These are phyloP conservation scores for Nyctanthes arbortristis DNA, from an alignment of 257 asterid species.

Conservation along the genomic window DNA sequence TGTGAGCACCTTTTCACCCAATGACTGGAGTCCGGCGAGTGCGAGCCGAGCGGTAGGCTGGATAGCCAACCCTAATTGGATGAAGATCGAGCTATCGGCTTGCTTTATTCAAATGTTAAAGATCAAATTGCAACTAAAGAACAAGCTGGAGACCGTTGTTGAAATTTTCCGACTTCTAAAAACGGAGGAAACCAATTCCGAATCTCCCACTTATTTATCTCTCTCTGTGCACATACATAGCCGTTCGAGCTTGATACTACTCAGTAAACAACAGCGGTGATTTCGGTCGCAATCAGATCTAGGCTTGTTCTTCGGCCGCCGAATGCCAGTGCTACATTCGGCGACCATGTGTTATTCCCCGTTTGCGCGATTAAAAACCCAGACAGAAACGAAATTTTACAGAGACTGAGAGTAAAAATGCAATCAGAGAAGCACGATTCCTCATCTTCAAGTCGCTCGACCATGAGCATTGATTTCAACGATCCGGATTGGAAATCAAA, in stretches of 20 bases:
- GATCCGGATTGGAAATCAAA: constrained; percentile 81
- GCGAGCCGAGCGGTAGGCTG: too few relatives aligned
- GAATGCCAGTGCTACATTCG: constrained; percentile 11
- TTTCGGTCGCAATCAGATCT: constrained; percentile 56
- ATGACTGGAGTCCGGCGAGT: too few relatives aligned
- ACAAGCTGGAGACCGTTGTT: too few relatives aligned
- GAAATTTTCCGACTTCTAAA: too few relatives aligned
- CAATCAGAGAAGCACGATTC: constrained; percentile 24
- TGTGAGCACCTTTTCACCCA: too few relatives aligned
- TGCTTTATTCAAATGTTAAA: too few relatives aligned
- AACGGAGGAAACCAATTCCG: constrained; percentile 22
- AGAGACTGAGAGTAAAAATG: constrained; percentile 34
- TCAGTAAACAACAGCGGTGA: constrained; percentile 55
- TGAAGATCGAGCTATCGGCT: too few relatives aligned
- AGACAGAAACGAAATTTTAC: constrained; percentile 6
- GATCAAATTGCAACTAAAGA: too few relatives aligned
- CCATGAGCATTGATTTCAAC: constrained; percentile 53
- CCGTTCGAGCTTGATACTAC: too few relatives aligned
- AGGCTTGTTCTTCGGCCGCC: constrained; percentile 27
- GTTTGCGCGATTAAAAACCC: constrained; percentile 4
- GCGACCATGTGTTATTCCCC: constrained; percentile 25
- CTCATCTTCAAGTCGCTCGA: constrained; percentile 16
- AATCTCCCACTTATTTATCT: constrained; percentile 38
- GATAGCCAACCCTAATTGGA: too few relatives aligned
- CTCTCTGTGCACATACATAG: too few relatives aligned